Percentiles rank a stretch among this genome's conserved stretches.
These are phyloP conservation scores for Apocynum venetum DNA, from an alignment of 257 asterid species.

Conservation along the genomic window DNA sequence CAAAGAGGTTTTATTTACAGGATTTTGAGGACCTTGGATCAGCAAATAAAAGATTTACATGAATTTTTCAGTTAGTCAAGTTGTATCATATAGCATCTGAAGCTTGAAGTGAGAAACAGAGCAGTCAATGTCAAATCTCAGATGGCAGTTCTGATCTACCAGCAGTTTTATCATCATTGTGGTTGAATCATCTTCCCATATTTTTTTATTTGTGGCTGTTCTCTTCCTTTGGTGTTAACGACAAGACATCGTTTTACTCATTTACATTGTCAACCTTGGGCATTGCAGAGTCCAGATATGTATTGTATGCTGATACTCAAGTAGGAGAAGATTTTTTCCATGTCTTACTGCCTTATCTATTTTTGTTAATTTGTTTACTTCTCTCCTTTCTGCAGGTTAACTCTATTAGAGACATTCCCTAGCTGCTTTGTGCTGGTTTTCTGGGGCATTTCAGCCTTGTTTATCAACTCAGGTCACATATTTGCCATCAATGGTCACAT, in stretches of 20 bases:
- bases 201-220: not conserved
- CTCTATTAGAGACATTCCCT: not conserved
- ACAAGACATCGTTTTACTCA: not conserved
- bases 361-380: not conserved
- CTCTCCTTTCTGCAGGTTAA: not conserved
- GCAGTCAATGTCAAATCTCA: not conserved
- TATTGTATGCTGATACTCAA: not conserved
- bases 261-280: not conserved
- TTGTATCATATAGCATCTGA: not conserved
- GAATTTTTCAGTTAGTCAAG: constrained; percentile 13
- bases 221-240: not conserved
- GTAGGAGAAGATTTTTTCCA: not conserved
- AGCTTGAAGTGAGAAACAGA: not conserved
- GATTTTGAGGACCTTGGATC: constrained; percentile 47
- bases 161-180: not conserved
- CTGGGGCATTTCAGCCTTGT: not conserved
- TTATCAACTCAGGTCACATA: not conserved
- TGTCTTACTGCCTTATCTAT: not conserved
- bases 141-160: not conserved
- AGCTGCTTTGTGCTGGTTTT: not conserved
- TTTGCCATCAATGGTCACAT: not conserved
- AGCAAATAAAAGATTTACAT: constrained; percentile 53
- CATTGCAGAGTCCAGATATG: not conserved
- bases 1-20: constrained; percentile 40
- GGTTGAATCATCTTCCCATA: not conserved